Percentiles rank a stretch among this genome's conserved stretches.
phyloP scores from a whole-genome alignment of 108 stramenopile genomes.

The Cyclotella atomus region DNA sequence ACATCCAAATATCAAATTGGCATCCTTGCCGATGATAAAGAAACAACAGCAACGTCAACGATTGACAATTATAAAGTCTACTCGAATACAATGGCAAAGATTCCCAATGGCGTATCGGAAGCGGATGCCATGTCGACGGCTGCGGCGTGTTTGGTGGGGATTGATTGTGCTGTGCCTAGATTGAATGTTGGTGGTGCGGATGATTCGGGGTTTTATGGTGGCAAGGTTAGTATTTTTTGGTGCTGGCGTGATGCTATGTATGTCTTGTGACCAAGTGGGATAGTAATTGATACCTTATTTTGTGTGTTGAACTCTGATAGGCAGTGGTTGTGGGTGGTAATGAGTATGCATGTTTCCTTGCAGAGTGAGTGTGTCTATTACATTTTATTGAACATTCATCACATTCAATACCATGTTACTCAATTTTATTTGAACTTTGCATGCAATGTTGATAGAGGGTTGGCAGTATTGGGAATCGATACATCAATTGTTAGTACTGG shows the following conservation, averaged over 20 bases:
- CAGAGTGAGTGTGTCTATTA: conserved; percentile 50
- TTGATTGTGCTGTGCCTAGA: conserved; percentile 67
- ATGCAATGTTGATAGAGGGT: conserved; percentile 26
- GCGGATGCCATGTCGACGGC: conserved; percentile 68
- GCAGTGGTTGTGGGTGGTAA: conserved; percentile 77
- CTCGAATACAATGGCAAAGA: conserved; percentile 58
- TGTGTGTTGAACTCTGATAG: conserved; percentile 16
- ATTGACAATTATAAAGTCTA: conserved; percentile 41
- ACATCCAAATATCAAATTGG: conserved; percentile 12
- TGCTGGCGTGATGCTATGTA: no score
- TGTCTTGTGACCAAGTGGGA: no score
- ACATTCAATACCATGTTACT: no score
- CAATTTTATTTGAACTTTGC: no score
- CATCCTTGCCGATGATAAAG: not conserved
- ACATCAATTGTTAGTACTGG: conserved; percentile 68
- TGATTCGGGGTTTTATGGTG: conserved; percentile 36
- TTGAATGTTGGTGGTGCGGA: conserved; percentile 59
- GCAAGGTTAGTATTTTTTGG: conserved; percentile 33
- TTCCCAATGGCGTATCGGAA: conserved; percentile 59
- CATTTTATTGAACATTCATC: not conserved
- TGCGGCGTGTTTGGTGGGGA: conserved; percentile 51
- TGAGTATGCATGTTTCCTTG: conserved; percentile 70
- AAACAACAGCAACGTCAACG: conserved; percentile 3
- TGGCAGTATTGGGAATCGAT: conserved; percentile 70
- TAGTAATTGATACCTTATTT: not conserved